Base-by-base conservation (phyloP, 257 asterid genomes). In the Scutellaria galericulata region DNA sequence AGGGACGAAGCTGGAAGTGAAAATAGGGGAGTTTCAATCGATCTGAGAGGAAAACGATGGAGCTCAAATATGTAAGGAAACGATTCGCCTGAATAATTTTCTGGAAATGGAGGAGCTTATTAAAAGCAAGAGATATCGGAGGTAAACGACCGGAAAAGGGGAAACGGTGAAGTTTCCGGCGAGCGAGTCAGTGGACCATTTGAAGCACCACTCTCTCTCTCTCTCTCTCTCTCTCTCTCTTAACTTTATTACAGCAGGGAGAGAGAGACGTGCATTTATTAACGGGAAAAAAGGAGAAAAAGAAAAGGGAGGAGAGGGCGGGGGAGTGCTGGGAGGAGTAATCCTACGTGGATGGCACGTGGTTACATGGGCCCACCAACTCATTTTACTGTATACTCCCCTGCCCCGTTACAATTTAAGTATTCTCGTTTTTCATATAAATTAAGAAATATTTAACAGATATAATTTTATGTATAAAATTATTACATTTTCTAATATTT, bases 221-320 rank as follows among this genome's bases (percentile, higher is more conserved):
- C 67, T n/a, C n/a, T n/a, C n/a, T 14, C 75, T 40, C 54, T 74
- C 78, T 72, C 79, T 75, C 79, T 67, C 42, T 52, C 66, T 37
- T 39, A 22, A 69, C 58, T 79, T 79, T 75, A 56, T 42, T 76
- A 1, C 27, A 40, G 63, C 27, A 60, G 77, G 24, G 80, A 50
- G 79, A 76, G 78, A 54, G 68, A 53, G 82, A 62, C 80, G 53
- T 79, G 82, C 83, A 68, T 80, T 80, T 81, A 77, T 84, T 82
- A 86, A 88, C 84, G 85, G 85, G 81, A 75, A 78, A 72, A 77
- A 68, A 48, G 45, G 47, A 52, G 53, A 20, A 46, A 64, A 12
- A 45, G 68, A 10, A 46, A 31, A 13, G 64, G 24, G 58, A 73
- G 71, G 10, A 39, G 56, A 40, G 64, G 77, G 60, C 42, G 54